Percentiles rank a stretch among this genome's conserved stretches.
Conservation (phyloP, 139 green algal genomes). For the Micractinium conductrix region DNA sequence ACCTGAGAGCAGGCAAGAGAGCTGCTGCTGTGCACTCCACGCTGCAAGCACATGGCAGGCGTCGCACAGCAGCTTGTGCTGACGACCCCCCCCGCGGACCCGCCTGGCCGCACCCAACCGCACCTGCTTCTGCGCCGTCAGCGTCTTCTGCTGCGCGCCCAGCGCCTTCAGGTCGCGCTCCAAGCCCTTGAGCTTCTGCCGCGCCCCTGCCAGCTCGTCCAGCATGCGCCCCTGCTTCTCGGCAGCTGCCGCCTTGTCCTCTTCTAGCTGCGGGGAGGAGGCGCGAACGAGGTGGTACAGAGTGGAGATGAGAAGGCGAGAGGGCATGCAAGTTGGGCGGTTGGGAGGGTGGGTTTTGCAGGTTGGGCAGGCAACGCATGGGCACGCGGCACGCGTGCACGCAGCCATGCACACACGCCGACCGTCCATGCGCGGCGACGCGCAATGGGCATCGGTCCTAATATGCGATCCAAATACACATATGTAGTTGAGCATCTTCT, state of each 20-base stretch:
- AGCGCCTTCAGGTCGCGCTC: conserved; percentile 66
- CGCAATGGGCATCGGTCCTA: too few relatives aligned
- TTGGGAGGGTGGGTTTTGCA: background rate
- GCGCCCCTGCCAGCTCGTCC: conserved; percentile 41
- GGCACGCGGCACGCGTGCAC: too few relatives aligned
- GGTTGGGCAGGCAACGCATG: too few relatives aligned
- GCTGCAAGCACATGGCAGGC: background rate
- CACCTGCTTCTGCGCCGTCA: conserved; percentile 35
- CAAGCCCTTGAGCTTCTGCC: conserved; percentile 47
- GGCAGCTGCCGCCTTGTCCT: conserved; percentile 30
- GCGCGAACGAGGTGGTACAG: too few relatives aligned
- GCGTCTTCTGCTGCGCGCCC: conserved; percentile 24
- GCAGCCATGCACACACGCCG: too few relatives aligned
- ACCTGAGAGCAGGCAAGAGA: too few relatives aligned
- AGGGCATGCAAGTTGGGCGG: too few relatives aligned
- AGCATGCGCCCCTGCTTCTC: conserved; percentile 39
- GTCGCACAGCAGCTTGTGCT: background rate
- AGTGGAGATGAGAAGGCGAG: too few relatives aligned
- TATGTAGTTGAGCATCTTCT: too few relatives aligned
- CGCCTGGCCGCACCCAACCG: background rate
- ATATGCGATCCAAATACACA: too few relatives aligned
- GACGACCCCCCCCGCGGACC: background rate
- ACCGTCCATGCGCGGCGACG: too few relatives aligned
- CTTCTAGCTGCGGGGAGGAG: conserved; percentile 57
- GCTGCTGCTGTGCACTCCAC: too few relatives aligned